Evolutionary conservation across 805 yeast genomes (phyloP).

Genomic region (Candida adriatica): DNA sequence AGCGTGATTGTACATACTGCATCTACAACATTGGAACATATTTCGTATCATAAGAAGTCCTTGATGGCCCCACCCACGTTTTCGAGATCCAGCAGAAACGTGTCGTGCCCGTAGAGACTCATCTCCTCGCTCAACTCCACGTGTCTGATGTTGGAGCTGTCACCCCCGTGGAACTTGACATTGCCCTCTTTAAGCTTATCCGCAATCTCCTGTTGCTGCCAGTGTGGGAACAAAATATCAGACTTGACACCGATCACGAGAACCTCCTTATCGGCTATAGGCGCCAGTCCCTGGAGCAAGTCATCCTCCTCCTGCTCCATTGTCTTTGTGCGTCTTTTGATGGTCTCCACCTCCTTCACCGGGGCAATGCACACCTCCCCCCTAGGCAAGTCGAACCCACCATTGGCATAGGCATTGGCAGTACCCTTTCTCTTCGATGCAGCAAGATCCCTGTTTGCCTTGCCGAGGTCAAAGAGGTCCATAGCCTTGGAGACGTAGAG

Average conservation of each 20-base stretch:
- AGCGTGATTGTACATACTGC: conserved; percentile 1
- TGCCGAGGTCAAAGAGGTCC: conserved; percentile 85
- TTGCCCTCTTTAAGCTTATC: conserved; percentile 41
- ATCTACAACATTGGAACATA: background rate
- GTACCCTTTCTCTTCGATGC: conserved; percentile 33
- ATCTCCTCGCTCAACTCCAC: conserved; percentile 70
- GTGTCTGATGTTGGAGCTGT: conserved; percentile 42
- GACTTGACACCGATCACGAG: conserved; percentile 89
- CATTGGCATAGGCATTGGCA: conserved; percentile 23
- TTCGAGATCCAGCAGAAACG: conserved; percentile 72
- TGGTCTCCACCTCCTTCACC: conserved; percentile 46
- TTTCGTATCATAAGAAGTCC: conserved; percentile 39
- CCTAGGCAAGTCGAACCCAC: conserved; percentile 18
- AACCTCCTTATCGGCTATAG: conserved; percentile 56
- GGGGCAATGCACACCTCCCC: conserved; percentile 31
- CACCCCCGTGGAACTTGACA: conserved; percentile 26
- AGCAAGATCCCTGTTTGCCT: conserved; percentile 40
- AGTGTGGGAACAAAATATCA: conserved; percentile 84
- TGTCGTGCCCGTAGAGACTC: conserved; percentile 87
- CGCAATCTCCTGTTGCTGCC: conserved; percentile 87
- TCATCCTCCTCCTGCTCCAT: conserved; percentile 55
- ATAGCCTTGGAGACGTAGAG: conserved; percentile 86
- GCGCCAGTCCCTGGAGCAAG: conserved; percentile 55
- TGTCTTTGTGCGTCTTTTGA: conserved; percentile 40
- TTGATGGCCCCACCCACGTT: conserved; percentile 75